Evolutionary conservation across 2,329 filamentous ascomycete species (phyloP), one percentile per base, ranked within the genome.

Genomic region (Arthrobotrys sinensis): DNA sequence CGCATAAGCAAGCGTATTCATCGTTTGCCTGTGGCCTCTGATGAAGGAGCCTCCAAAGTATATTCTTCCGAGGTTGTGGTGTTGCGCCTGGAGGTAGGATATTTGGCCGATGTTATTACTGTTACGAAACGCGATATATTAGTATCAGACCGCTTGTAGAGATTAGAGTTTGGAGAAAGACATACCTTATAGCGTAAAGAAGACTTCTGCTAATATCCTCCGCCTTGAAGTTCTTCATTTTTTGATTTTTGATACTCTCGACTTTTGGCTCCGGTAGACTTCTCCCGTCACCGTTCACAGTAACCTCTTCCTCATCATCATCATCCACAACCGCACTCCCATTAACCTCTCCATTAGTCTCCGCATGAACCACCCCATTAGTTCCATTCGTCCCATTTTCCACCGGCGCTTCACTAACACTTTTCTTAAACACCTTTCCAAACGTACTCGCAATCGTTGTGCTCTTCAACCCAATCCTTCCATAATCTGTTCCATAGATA

Each of bases 61-160:
- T 79, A 99, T 98, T 83, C 95, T 91, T 80, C 93, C 92, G 28
- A 98, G 87, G 53, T 91, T 89, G 85, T 99, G 95, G 83, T 97
- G 96, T 84, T 97, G 94, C 4, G 93, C 96, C 83, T 98, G 96
- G n/a, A 99, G 87, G 84, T 96, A 97, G 50, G 96, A 94, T 82
- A 99, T 97, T 86, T 99, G 96, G 14, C 96, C 96, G 80, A 98
- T 97, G 85, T 98, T 98, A 86, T 98, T 98, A 84, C 92, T 95
- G 81, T 80, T 85, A 2, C 1, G 5, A 34, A 36, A 1, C 12
- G 6, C 24, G 4, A 28, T 28, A 28, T 28, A 28, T 28, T 28
- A 28, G 24, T 28, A 28, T 28, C 24, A 28, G 4, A 28, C 2
- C 24, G 4, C 36, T 8, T 38, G 36, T 10, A 38, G 36, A 8